These are phyloP conservation scores for Polyporus arcularius DNA, from an alignment of 768 basidiomycete genomes.

Conservation along the genomic window DNA sequence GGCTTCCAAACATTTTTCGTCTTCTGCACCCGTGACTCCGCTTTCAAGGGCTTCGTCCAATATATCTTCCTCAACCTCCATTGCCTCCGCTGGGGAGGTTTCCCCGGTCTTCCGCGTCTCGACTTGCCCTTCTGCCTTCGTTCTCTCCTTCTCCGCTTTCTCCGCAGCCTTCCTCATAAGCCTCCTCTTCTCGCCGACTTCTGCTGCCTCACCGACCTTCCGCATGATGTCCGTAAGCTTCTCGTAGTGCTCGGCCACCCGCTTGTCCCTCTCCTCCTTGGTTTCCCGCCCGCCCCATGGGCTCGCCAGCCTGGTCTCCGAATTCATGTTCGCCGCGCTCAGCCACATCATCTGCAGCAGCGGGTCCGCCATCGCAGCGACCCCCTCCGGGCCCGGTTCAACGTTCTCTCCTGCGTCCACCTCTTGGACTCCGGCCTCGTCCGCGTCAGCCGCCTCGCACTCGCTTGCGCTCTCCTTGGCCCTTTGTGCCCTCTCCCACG, in stretches of 20 bases:
- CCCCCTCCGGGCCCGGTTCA: not conserved
- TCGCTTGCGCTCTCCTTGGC: not conserved
- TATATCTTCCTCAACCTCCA: not conserved
- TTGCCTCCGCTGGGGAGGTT: not conserved
- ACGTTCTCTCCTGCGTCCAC: too few species aligned
- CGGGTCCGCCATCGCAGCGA: not conserved
- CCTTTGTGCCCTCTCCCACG: not conserved
- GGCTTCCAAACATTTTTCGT: not conserved
- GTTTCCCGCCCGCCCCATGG: not conserved
- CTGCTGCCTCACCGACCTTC: not conserved
- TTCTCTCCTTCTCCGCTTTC: not conserved
- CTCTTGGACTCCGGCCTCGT: not conserved
- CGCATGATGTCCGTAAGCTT: not conserved
- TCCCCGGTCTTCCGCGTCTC: not conserved
- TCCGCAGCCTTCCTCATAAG: not conserved
- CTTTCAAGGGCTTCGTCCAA: too few species aligned
- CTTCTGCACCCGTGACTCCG: not conserved
- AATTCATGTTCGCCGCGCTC: not conserved
- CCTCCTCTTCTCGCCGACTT: not conserved
- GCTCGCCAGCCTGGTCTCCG: not conserved
- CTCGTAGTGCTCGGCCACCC: constrained; percentile 6
- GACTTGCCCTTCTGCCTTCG: not conserved
- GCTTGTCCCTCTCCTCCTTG: not conserved
- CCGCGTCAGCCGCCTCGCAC: not conserved
- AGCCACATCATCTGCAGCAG: not conserved